phyloP scores from a whole-genome alignment of 257 asterid genomes.

The Rhazya stricta region DNA sequence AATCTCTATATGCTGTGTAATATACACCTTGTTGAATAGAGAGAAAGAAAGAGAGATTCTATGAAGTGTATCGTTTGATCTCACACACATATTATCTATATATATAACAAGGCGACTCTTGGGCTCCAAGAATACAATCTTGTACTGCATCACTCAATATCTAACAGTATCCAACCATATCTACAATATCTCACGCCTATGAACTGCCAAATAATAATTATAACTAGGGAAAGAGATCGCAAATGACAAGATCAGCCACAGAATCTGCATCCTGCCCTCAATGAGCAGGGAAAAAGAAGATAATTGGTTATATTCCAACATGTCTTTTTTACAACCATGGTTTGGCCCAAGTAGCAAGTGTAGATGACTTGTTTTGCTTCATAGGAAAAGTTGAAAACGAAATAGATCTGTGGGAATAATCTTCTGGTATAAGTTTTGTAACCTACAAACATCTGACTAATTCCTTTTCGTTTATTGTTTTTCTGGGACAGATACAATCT shows the following conservation, averaged over 20 bases:
- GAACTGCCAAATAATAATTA: neutral
- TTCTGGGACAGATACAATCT: constrained; percentile 82
- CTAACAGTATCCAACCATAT: too few species aligned
- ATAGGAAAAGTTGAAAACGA: neutral
- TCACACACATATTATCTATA: too few species aligned
- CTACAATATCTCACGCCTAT: too few species aligned
- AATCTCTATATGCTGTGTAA: neutral
- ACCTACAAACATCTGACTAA: neutral
- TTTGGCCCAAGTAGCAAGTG: neutral
- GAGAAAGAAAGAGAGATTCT: too few species aligned
- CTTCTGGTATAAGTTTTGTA: neutral
- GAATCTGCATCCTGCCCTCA: neutral
- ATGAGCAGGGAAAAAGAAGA: neutral
- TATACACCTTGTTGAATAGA: too few species aligned
- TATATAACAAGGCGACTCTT: too few species aligned
- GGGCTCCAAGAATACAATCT: too few species aligned
- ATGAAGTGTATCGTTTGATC: too few species aligned
- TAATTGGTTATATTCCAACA: neutral
- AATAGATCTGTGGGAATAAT: neutral
- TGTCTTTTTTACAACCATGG: neutral
- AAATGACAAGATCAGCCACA: neutral
- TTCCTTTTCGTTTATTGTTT: constrained; percentile 10
- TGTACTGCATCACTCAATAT: too few species aligned
- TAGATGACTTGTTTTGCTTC: neutral
- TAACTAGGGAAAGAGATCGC: neutral